phyloP scores from a whole-genome alignment of 2,329 filamentous ascomycete species.

The Fusarium fracticaudum region DNA sequence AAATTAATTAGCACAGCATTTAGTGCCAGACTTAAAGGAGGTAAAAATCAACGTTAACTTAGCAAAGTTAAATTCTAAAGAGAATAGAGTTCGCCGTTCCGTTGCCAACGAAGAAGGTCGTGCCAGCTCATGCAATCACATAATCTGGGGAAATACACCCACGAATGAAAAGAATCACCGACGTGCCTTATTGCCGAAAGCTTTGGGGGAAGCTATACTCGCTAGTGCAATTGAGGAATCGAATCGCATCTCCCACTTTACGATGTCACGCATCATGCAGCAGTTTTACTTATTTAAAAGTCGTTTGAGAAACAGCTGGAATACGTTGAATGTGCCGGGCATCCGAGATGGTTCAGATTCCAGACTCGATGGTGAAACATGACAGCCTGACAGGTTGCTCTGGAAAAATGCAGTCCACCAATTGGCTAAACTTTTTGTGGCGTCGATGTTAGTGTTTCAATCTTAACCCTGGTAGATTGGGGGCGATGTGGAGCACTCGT shows the following conservation, averaged over 20 bases:
- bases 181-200: not conserved
- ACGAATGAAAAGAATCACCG: not conserved
- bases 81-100: not conserved
- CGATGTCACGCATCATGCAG: not conserved
- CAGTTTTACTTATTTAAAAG: not conserved
- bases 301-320: not conserved
- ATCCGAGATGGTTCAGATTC: not conserved
- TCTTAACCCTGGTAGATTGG: constrained; percentile 9
- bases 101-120: not conserved
- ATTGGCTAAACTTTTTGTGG: not conserved
- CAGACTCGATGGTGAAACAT: constrained; percentile 21
- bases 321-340: constrained; percentile 6
- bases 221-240: not conserved
- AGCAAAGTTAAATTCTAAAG: not conserved
- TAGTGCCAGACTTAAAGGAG: accelerated
- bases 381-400: not conserved
- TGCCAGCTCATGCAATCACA: not conserved
- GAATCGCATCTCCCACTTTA: not conserved
- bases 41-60: not conserved
- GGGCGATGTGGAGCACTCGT: not conserved
- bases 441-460: constrained; percentile 2
- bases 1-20: no score
- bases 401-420: constrained; percentile 29
- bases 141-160: not conserved
- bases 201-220: not conserved